Evolutionary conservation across 352 stramenopile genomes (phyloP).

Genomic region (Thalassiosira oceanica): DNA sequence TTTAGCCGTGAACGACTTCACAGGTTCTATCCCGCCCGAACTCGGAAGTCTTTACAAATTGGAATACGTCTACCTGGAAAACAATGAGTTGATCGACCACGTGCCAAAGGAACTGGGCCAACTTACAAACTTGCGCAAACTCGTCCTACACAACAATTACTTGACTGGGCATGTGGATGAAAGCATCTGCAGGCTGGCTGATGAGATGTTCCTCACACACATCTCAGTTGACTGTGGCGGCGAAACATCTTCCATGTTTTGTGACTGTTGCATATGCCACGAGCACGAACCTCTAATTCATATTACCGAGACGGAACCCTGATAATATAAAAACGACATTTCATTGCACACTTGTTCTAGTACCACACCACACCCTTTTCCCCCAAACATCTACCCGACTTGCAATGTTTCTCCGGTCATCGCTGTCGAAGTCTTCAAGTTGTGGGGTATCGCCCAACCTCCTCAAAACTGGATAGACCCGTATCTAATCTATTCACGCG

Average conservation of each 20-base stretch:
- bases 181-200: slow-evolving; percentile 32
- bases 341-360: too few species aligned
- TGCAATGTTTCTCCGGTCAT: too few species aligned
- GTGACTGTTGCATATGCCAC: slow-evolving; percentile 46
- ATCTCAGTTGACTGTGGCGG: slow-evolving; percentile 48
- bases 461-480: too few species aligned
- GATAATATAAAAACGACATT: too few species aligned
- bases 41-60: slow-evolving; percentile 48
- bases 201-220: slow-evolving; percentile 37
- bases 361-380: too few species aligned
- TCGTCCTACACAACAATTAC: slow-evolving; percentile 49
- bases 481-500: too few species aligned
- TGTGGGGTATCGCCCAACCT: too few species aligned
- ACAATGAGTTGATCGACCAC: slow-evolving; percentile 26
- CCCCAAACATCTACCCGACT: too few species aligned
- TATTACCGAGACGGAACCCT: slow-evolving; percentile 2
- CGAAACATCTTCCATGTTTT: slow-evolving; percentile 25
- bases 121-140: slow-evolving; percentile 38
- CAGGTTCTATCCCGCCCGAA: slow-evolving; percentile 36
- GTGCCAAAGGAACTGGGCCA: slow-evolving; percentile 43
- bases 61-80: slow-evolving; percentile 37
- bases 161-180: slow-evolving; percentile 26
- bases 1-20: slow-evolving; percentile 39
- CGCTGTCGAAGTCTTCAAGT: too few species aligned
- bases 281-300: slow-evolving; percentile 34